Percentiles rank a stretch among this genome's conserved stretches.
phyloP scores from a whole-genome alignment of 2,329 filamentous ascomycete species.

The Penicillium fuscoglaucum region DNA sequence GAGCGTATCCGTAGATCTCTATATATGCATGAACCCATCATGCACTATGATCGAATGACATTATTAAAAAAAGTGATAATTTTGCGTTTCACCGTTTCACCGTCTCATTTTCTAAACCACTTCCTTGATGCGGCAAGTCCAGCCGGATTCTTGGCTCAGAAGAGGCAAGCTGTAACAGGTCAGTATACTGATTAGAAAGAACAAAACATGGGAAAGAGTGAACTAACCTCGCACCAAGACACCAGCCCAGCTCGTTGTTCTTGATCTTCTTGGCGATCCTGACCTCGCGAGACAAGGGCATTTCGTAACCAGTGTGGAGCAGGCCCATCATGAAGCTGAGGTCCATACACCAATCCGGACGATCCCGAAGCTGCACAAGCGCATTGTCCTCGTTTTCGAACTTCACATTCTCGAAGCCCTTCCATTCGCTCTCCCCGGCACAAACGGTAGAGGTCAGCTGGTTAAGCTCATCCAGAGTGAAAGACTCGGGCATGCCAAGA shows the following conservation, averaged over 20 bases:
- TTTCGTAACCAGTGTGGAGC: conserved; percentile 93
- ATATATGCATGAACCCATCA: conserved; percentile 34
- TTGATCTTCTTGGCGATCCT: conserved; percentile 99
- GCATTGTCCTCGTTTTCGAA: conserved; percentile 77
- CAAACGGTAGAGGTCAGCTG: conserved; percentile 85
- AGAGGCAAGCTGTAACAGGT: conserved; percentile 70
- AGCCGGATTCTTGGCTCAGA: conserved; percentile 77
- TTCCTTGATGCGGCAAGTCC: conserved; percentile 83
- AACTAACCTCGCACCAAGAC: conserved; percentile 85
- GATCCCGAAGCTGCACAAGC: conserved; percentile 72
- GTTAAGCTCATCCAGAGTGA: conserved; percentile 86
- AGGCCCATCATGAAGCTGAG: conserved; percentile 95
- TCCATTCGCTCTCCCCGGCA: conserved; percentile 73
- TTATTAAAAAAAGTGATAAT: conserved; percentile 25
- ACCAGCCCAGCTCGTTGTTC: conserved; percentile 95
- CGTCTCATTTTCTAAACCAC: conserved; percentile 54
- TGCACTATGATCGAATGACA: conserved; percentile 22
- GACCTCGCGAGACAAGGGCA: conserved; percentile 94
- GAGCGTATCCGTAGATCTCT: conserved; percentile 24
- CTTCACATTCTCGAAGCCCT: conserved; percentile 69
- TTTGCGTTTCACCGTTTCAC: conserved; percentile 14
- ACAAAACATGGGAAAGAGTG: not conserved
- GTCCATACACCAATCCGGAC: conserved; percentile 91
- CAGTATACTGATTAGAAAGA: conserved; percentile 20
- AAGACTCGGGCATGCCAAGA: conserved; percentile 97